Evolutionary conservation across 2,329 filamentous ascomycete species (phyloP), one percentile per base, ranked within the genome.

Genomic region (Fusarium veterinarium): DNA sequence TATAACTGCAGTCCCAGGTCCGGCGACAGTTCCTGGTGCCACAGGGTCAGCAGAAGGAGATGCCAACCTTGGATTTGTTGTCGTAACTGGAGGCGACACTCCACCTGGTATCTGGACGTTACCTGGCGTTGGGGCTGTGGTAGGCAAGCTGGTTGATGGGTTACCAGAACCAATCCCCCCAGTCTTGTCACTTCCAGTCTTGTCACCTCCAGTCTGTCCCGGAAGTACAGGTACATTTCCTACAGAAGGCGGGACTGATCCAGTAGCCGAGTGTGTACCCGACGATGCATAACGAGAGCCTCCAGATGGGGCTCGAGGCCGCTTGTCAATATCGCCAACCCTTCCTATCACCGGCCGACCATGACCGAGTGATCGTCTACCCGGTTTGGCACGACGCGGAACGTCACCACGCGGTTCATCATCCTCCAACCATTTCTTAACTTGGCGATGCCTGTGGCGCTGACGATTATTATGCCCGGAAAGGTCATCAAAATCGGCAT

Each of bases 131-230:
- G 35, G 51, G 19, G 6, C 0, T 17, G 51, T 19, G 3, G 19
- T 3, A 0, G 51, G 25, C 51, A 31, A 55, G 35, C 25, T 3
- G 3, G 25, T 14, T 2, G 37, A 55, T 42, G 51, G 37, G 8
- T 4, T 0, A 11, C 28, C 37, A 11, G 52, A 55, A 0, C 52
- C 37, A 23, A 3, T 31, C 0, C 20, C 16, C 3, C 16, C 28
- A 23, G 14, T 0, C 16, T 42, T 55, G 4, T 55, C 37, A 20
- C 16, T 37, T 44, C 37, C 52, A 44, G 37, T 6, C 2, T 42
- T 55, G 4, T 55, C 37, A 20, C 16, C 52, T 44, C 37, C 52
- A 44, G 37, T 6, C 2, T 44, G 20, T 3, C 37, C 28, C 3
- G 52, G 37, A 10, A 31, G 28, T 2, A 6, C 37, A 23, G 37